A percentile compares a stretch with the other conserved stretches of the same genome.
These are phyloP conservation scores for Flaveria floridana DNA, from an alignment of 140 eudicot genomes.

Conservation along the genomic window DNA sequence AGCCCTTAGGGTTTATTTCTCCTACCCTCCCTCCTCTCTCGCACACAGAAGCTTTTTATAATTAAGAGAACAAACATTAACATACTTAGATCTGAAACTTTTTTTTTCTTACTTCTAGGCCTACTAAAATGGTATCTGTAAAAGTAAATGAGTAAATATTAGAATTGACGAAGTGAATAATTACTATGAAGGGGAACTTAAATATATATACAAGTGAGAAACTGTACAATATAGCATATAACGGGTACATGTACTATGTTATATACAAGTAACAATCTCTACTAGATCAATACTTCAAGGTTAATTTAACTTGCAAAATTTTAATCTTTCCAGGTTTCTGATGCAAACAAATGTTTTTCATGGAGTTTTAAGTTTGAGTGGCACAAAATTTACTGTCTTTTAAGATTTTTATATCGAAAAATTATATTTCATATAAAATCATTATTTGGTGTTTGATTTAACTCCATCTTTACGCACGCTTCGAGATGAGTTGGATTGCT, in stretches of 20 bases:
- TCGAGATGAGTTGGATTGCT: too few species aligned
- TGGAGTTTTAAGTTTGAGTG: background rate
- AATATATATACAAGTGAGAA: too few species aligned
- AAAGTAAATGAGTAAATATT: background rate
- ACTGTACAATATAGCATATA: too few species aligned
- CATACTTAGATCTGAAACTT: conserved; percentile 30
- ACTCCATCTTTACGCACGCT: too few species aligned
- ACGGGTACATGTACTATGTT: too few species aligned
- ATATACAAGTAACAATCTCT: background rate
- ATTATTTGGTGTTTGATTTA: too few species aligned
- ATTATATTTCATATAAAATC: background rate
- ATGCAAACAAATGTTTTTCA: conserved; percentile 2
- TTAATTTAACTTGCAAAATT: background rate
- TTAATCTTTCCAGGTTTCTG: background rate
- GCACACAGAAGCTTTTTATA: background rate
- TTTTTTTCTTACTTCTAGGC: conserved; percentile 17
- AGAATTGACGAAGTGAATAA: background rate
- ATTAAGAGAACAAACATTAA: background rate
- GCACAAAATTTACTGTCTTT: background rate
- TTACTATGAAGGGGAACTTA: too few species aligned
- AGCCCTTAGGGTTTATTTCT: conserved; percentile 27
- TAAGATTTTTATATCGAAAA: background rate
- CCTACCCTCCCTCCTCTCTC: conserved; percentile 2
- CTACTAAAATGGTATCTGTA: conserved; percentile 9
- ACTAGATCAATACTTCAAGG: background rate